Percentiles rank a stretch among this genome's conserved stretches.
Conservation (phyloP, 164 flowering plant genomes). For the Amborella trichopoda region DNA sequence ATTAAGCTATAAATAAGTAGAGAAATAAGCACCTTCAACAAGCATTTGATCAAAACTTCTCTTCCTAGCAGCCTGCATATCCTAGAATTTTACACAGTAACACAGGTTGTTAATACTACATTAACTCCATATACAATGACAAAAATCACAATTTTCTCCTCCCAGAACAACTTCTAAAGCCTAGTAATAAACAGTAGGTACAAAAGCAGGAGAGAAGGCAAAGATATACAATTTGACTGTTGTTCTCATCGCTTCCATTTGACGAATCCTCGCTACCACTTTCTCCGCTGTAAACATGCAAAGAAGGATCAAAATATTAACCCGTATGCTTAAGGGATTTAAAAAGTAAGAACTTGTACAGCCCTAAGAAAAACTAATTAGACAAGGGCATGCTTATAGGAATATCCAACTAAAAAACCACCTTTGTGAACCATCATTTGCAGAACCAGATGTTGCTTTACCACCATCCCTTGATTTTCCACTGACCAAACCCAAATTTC, state of each 20-base stretch:
- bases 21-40: constrained; percentile 36
- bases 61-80: constrained; percentile 34
- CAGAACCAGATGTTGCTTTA: constrained; percentile 70
- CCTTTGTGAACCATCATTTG: constrained; percentile 91
- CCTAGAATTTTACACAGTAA: too few species aligned
- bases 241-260: constrained; percentile 62
- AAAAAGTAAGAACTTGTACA: too few species aligned
- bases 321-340: too few species aligned
- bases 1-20: constrained; percentile 2
- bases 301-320: too few species aligned
- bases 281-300: constrained; percentile 41
- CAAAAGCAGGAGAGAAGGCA: neutral
- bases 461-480: constrained; percentile 55
- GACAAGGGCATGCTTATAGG: too few species aligned
- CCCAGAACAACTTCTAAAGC: too few species aligned
- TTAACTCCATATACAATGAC: too few species aligned
- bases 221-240: constrained; percentile 35
- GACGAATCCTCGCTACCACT: constrained; percentile 78
- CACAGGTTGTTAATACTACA: too few species aligned
- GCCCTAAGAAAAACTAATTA: too few species aligned
- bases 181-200: too few species aligned
- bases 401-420: constrained; percentile 15
- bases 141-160: too few species aligned
- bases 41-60: constrained; percentile 80
- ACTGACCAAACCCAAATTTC: constrained; percentile 17